Evolutionary conservation across 257 asterid genomes (phyloP).

Genomic region (Vinca minor): DNA sequence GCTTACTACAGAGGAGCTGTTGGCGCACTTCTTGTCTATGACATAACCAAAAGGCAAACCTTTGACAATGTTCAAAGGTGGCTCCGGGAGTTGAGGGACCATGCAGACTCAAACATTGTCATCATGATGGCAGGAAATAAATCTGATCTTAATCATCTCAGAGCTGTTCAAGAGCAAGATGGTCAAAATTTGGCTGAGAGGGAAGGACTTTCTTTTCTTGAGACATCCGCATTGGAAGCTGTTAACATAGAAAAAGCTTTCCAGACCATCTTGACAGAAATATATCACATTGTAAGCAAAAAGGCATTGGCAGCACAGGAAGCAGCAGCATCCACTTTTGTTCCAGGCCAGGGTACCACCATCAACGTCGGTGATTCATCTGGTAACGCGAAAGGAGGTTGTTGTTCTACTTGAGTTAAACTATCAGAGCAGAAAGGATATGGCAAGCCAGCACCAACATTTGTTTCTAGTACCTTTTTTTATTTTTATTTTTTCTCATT

Average conservation of each 20-base stretch:
- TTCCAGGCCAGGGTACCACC: constrained; percentile 66
- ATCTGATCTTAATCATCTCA: constrained; percentile 70
- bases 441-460: constrained; percentile 22
- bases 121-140: constrained; percentile 80
- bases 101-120: constrained; percentile 72
- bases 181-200: constrained; percentile 69
- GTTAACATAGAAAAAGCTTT: constrained; percentile 60
- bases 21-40: constrained; percentile 74
- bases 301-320: constrained; percentile 85
- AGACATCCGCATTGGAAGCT: constrained; percentile 75
- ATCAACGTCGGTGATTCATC: constrained; percentile 48
- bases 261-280: constrained; percentile 57
- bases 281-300: constrained; percentile 64
- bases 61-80: constrained; percentile 72
- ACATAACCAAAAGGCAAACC: constrained; percentile 72
- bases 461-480: constrained; percentile 16
- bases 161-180: constrained; percentile 55
- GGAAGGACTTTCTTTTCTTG: constrained; percentile 76
- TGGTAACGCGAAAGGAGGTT: constrained; percentile 46
- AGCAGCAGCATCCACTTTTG: constrained; percentile 41
- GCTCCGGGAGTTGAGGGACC: constrained; percentile 77
- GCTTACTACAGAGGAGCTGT: constrained; percentile 86
- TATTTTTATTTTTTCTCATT: constrained; percentile 15
- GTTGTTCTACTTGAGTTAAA: constrained; percentile 54
- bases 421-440: constrained; percentile 13